Base-by-base conservation (phyloP, 164 flowering plant genomes). In the Annona cherimola region DNA sequence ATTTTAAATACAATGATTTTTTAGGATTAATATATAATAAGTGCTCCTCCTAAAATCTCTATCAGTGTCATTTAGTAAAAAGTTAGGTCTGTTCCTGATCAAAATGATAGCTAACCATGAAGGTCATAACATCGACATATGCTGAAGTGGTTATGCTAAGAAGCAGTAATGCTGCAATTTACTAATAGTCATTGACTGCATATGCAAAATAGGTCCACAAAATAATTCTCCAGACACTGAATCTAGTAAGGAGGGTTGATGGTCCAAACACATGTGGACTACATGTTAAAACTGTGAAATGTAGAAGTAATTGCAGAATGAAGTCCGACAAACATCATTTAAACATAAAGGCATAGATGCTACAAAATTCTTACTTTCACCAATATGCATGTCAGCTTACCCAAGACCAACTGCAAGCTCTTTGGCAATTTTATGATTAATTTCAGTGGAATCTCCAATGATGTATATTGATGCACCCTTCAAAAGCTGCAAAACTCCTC, bases 361-460 rank as follows among this genome's bases (percentile, higher is more conserved):
- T n/a, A 55, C 3, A 45, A 61, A 9, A 7, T 45, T 57, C 6
- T 59, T n/a, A 16, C 12, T 63, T 44, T 60, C 50, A 41, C 54
- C 44, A 71, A 19, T 41, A 62, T 19, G 20, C 26, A 61, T 39
- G 67, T 63, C 26, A 42, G 16, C 73, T 74, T 87, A 93, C 99
- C 98, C 92, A 64, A 96, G 88, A 71, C 97, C 99, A 81, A 85
- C 86, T 3, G 96, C 94, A 77, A 96, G 92, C 77, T 96, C 93
- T 73, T 67, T 81, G 71, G 95, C 92, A 75, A 96, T 89, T 79
- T 83, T 85, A 76, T 90, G 82, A 79, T 96, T 93, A 65, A 91
- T 85, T 72, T 89, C 95, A 65, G 90, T 85, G n/a, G 97, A 91
- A 72, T 89, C 88, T 41, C 99, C 99, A 75, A 96, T 89, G 46